Evolutionary conservation across 495 filamentous ascomycete genomes (phyloP).

Genomic region (Physcia stellaris): DNA sequence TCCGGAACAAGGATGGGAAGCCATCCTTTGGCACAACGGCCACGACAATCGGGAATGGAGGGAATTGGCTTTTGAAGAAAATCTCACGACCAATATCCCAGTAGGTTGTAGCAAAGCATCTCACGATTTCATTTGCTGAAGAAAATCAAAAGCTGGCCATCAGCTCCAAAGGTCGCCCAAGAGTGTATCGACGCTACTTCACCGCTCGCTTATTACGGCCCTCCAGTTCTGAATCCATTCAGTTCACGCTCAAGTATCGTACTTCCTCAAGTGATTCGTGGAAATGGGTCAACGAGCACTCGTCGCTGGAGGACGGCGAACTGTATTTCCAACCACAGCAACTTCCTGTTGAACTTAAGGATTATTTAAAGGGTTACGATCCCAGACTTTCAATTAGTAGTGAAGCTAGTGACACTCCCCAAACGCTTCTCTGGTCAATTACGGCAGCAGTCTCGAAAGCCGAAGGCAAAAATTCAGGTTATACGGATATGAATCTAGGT

Average conservation of each 20-base stretch:
- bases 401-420: constrained; percentile 51
- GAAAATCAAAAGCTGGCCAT: too few species aligned
- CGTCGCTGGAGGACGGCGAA: constrained; percentile 45
- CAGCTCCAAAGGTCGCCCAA: constrained; percentile 6
- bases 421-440: constrained; percentile 58
- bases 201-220: constrained; percentile 16
- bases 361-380: constrained; percentile 48
- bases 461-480: constrained; percentile 39
- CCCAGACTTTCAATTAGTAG: constrained; percentile 40
- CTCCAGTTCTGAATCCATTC: constrained; percentile 25
- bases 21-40: constrained; percentile 64
- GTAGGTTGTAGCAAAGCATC: constrained; percentile 12
- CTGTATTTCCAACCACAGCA: constrained; percentile 33
- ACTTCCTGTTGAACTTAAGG: constrained; percentile 31
- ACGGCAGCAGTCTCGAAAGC: constrained; percentile 40
- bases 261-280: constrained; percentile 38
- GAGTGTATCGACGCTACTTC: constrained; percentile 25
- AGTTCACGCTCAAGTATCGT: constrained; percentile 70
- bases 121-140: constrained; percentile 33
- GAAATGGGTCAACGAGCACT: constrained; percentile 63
- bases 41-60: constrained; percentile 22
- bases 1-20: constrained; percentile 49
- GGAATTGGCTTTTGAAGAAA: constrained; percentile 22
- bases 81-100: constrained; percentile 12
- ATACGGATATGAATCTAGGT: constrained; percentile 46